Evolutionary conservation across 371 early-diverging fungal genomes (phyloP).

Genomic region (Cokeromyces recurvatus): DNA sequence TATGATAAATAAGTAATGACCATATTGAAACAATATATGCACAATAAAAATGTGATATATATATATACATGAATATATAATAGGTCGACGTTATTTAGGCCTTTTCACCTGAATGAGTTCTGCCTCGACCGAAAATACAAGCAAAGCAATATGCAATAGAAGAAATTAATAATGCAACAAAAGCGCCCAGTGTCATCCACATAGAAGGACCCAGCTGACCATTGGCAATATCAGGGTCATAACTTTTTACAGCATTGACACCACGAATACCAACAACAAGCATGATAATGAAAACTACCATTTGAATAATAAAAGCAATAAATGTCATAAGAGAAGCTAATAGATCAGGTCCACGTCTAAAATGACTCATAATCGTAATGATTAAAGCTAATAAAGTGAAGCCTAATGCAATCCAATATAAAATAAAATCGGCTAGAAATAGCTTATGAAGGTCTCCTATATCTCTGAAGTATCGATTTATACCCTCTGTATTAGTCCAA

Average conservation of each 20-base stretch:
- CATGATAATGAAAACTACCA: conserved; percentile 20
- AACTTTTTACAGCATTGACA: conserved; percentile 24
- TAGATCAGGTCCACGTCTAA: conserved; percentile 28
- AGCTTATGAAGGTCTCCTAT: conserved; percentile 13
- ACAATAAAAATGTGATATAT: too few relatives aligned
- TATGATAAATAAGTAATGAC: too few relatives aligned
- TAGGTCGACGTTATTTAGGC: conserved; percentile 5
- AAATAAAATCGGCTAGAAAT: conserved; percentile 33
- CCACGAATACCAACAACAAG: conserved; percentile 30
- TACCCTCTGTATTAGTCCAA: conserved; percentile 26
- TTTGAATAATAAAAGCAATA: conserved; percentile 14
- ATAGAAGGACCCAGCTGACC: conserved; percentile 32
- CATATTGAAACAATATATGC: too few relatives aligned
- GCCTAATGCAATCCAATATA: conserved; percentile 41
- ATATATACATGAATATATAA: too few relatives aligned
- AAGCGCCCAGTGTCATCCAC: conserved; percentile 30
- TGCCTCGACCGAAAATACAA: conserved; percentile 20
- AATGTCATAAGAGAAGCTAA: conserved; percentile 25
- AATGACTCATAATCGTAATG: conserved; percentile 31
- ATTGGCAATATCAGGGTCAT: conserved; percentile 8
- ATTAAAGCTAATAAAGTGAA: conserved; percentile 33
- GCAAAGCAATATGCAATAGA: conserved; percentile 19
- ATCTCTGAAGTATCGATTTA: conserved; percentile 2
- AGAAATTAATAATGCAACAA: conserved; percentile 19
- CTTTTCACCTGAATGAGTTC: conserved; percentile 14